Conservation (phyloP, 768 basidiomycete species). For the Trametes coccinea region DNA sequence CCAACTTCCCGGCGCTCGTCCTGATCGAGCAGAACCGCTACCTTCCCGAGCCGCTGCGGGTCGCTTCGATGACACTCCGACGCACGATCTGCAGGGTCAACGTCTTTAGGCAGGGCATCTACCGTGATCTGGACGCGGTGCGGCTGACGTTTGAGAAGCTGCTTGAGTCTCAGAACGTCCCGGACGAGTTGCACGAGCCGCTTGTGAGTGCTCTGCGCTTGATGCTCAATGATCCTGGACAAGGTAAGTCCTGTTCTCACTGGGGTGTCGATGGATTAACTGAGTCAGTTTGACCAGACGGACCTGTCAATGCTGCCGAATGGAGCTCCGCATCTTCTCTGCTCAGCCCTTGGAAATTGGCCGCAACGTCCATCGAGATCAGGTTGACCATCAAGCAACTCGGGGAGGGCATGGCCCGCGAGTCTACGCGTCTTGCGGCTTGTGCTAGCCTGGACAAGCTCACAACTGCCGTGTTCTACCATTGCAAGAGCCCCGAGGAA, state of each 20-base stretch:
- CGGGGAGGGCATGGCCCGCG: slow-evolving; percentile 64
- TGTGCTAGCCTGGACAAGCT: slow-evolving; percentile 65
- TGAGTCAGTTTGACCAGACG: slow-evolving; percentile 2
- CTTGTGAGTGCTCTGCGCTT: slow-evolving; percentile 66
- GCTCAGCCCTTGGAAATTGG: slow-evolving; percentile 81
- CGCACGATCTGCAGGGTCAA: slow-evolving; percentile 57
- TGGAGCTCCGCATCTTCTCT: slow-evolving; percentile 48
- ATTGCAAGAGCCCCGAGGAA: slow-evolving; percentile 75
- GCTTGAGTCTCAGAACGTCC: slow-evolving; percentile 39
- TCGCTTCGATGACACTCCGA: slow-evolving; percentile 53
- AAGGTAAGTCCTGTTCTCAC: slow-evolving; percentile 39
- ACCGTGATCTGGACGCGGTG: slow-evolving; percentile 71
- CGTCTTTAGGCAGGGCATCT: slow-evolving; percentile 76
- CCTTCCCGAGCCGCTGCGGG: slow-evolving; percentile 51
- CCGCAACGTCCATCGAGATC: slow-evolving; percentile 77
- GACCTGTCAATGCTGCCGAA: slow-evolving; percentile 15
- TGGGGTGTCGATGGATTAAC: not conserved
- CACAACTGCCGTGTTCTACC: slow-evolving; percentile 65
- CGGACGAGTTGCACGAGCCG: slow-evolving; percentile 49
- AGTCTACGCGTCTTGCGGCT: slow-evolving; percentile 53
- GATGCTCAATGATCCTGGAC: slow-evolving; percentile 63
- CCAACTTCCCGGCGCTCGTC: slow-evolving; percentile 68
- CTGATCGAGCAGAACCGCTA: slow-evolving; percentile 63
- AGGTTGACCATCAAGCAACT: slow-evolving; percentile 75
- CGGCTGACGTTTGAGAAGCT: slow-evolving; percentile 66